These are phyloP conservation scores for Erigeron philadelphicus DNA, from an alignment of 140 eudicot genomes.

Conservation along the genomic window DNA sequence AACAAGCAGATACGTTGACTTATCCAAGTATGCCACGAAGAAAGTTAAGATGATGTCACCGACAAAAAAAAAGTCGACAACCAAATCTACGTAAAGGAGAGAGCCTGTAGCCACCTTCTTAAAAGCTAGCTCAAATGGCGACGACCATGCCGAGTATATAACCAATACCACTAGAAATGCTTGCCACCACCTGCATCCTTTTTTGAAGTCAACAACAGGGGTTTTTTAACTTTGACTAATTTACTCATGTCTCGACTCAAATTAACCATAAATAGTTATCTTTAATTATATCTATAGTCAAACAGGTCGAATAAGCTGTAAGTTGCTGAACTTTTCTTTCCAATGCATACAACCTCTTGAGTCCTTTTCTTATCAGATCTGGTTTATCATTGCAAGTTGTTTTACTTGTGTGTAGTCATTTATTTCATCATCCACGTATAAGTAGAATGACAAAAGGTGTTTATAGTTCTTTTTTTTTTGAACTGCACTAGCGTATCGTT, in stretches of 20 bases:
- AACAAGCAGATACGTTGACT: conserved; percentile 68
- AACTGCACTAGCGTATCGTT: no score
- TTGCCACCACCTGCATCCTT: conserved; percentile 74
- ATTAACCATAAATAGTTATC: neutral
- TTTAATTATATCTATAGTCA: neutral
- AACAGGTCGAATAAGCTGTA: no score
- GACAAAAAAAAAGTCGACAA: conserved; percentile 69
- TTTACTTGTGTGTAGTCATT: no score
- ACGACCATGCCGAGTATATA: conserved; percentile 90
- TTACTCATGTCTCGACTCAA: neutral
- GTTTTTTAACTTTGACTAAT: no score
- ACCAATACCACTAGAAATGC: conserved; percentile 75
- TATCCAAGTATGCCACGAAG: conserved; percentile 88
- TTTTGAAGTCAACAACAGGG: neutral
- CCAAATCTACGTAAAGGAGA: conserved; percentile 60
- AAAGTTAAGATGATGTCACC: conserved; percentile 73
- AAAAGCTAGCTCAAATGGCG: conserved; percentile 89
- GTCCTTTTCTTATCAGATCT: no score
- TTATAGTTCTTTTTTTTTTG: no score
- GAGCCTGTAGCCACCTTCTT: conserved; percentile 48
- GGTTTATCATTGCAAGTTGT: no score
- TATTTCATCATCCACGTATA: no score
- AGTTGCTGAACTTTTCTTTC: no score
- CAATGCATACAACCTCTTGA: no score
- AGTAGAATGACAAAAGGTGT: no score